Conservation (phyloP, 345 rosid genomes). For the Crucihimalaya himalaica region DNA sequence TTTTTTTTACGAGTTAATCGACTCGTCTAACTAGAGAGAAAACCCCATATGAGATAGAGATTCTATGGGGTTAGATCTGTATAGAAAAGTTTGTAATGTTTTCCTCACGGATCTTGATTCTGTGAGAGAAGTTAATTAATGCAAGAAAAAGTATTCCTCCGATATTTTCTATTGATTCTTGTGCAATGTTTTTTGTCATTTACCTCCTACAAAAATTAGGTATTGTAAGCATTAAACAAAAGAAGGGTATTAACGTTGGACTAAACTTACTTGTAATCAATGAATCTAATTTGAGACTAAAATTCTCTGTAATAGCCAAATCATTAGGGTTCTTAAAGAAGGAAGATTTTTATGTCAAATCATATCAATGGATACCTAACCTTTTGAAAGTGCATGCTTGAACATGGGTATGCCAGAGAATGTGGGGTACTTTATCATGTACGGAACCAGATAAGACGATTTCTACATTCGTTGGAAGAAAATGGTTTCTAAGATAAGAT, state of each 20-base stretch:
- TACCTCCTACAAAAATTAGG: neutral
- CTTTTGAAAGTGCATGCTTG: slow-evolving; percentile 41
- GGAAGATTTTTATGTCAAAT: slow-evolving; percentile 30
- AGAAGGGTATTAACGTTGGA: neutral
- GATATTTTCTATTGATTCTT: neutral
- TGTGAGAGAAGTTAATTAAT: slow-evolving; percentile 60
- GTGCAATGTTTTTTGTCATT: slow-evolving; percentile 24
- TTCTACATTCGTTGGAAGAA: slow-evolving; percentile 21
- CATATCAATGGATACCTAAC: slow-evolving; percentile 13
- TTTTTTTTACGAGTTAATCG: slow-evolving; percentile 46
- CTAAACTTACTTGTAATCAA: neutral
- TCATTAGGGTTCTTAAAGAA: slow-evolving; percentile 3
- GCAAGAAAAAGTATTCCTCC: slow-evolving; percentile 18
- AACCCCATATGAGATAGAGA: slow-evolving; percentile 31
- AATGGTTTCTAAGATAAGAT: slow-evolving; percentile 8
- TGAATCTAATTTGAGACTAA: neutral
- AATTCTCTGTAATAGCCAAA: slow-evolving; percentile 8
- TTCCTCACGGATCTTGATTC: slow-evolving; percentile 59
- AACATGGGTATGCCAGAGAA: slow-evolving; percentile 60
- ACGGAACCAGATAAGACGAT: slow-evolving; percentile 42
- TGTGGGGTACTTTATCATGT: slow-evolving; percentile 52
- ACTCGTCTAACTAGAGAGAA: slow-evolving; percentile 43
- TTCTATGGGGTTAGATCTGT: slow-evolving; percentile 50
- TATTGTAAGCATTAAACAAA: neutral
- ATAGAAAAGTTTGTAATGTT: slow-evolving; percentile 45